Evolutionary conservation across 148 eudicot species (phyloP), one percentile per base, ranked within the genome.

Genomic region (Agrostemma githago): DNA sequence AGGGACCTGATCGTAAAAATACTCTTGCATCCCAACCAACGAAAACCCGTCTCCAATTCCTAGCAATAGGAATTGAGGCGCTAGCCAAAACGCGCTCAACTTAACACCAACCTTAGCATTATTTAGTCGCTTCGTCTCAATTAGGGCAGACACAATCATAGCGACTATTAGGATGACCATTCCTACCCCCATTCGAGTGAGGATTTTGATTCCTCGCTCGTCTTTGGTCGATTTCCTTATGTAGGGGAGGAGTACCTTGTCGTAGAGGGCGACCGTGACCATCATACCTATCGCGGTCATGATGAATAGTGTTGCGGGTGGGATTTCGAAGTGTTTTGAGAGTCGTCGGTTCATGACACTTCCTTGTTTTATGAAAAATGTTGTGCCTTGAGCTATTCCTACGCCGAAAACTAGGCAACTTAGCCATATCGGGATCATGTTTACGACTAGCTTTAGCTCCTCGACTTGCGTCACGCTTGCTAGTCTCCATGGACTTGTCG

Each of bases 21-120:
- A 90, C 84, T 90, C 91, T 74, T 90, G 95, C 78, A 90, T 62
- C 2, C 95, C 95, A 1, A 88, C 89, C 0, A 90, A 74, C 4
- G 86, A 78, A 59, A 90, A 85, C 34, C 87, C 87, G 60, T 90
- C 91, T 14, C 81, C 95, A 0, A 90, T 42, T 0, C 88, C 91
- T 2, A 88, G 59, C 6, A 88, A 72, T 15, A 88, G 46, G 70
- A 75, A 86, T 21, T 88, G 95, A 4, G 95, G 95, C 2, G 79
- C 90, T 37, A 90, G 73, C 95, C 95, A 90, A 26, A 82, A 81
- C 2, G 80, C 86, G 53, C 83, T 88, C 83, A 88, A 77, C 0
- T 68, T 51, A 4, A 6, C 16, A 60, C 82, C 82, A 6, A 71
- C 16, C 3, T 4, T 6, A 0, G 79, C 78, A 4, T 74, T 80